A percentile compares a stretch with the other conserved stretches of the same genome.
These are phyloP conservation scores for Chlamydomonas sp. DNA, from an alignment of 139 green algal species.

Conservation along the genomic window DNA sequence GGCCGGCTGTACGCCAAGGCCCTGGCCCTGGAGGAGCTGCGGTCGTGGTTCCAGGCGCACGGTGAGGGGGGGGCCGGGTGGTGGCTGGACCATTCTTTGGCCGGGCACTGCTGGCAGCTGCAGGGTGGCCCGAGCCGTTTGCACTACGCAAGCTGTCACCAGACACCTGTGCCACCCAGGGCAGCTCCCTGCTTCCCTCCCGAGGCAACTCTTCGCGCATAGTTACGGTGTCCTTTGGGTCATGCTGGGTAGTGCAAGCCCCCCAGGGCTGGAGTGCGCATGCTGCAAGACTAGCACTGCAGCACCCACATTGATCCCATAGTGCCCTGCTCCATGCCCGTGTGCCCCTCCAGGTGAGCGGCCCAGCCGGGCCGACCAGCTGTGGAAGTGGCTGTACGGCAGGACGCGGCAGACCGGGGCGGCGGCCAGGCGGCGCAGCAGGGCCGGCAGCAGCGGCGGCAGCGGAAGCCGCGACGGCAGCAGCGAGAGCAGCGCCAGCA, in stretches of 20 bases:
- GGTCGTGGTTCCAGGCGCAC: slow-evolving; percentile 63
- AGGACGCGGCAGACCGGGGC: too few relatives aligned
- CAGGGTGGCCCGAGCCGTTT: too few relatives aligned
- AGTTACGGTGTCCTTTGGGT: not conserved
- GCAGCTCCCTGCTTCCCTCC: too few relatives aligned
- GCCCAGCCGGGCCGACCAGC: slow-evolving; percentile 64
- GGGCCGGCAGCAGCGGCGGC: slow-evolving; percentile 55
- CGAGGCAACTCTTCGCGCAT: not conserved
- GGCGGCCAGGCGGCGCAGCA: too few relatives aligned
- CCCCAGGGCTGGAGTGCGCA: slow-evolving; percentile 32
- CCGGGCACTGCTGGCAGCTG: too few relatives aligned
- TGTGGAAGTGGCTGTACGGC: slow-evolving; percentile 83
- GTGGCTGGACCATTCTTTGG: too few relatives aligned
- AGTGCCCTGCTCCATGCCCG: slow-evolving; percentile 35
- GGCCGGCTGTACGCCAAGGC: slow-evolving; percentile 67
- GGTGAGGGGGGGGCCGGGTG: slow-evolving; percentile 38
- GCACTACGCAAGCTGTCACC: too few relatives aligned
- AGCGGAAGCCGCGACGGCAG: not conserved
- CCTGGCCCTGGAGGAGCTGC: slow-evolving; percentile 67
- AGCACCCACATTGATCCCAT: slow-evolving; percentile 35
- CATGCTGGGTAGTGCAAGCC: not conserved
- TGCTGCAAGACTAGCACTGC: slow-evolving; percentile 48
- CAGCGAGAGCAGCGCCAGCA: not conserved
- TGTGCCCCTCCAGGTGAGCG: slow-evolving; percentile 46
- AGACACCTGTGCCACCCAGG: too few relatives aligned